Base-by-base conservation (phyloP, 805 yeast genomes). In the Lipomyces lipofer region DNA sequence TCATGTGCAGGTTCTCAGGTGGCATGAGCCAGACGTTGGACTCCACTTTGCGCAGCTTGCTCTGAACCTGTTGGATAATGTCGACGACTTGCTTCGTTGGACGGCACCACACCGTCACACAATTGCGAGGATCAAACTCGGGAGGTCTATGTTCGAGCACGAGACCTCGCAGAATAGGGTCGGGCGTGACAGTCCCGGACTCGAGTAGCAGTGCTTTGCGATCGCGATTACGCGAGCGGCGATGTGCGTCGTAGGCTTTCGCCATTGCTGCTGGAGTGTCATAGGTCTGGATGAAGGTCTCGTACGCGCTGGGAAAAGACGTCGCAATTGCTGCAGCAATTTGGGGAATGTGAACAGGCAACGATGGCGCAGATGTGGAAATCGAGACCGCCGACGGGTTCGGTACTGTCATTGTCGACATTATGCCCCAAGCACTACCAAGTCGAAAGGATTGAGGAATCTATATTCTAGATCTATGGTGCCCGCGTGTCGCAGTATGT, bases 11-110 rank as follows among this genome's bases (percentile, higher is more conserved):
- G 28, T 40, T 42, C 61, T 25, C 58, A 43, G 35, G 62, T 39
- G 53, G 69, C 69, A 43, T 62, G 44, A 50, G 54, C 63, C 53
- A 68, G 13, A 57, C 17, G 4, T 25, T 43, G 9, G 59, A 53
- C 9, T 52, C 49, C 10, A 22, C 54, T 27, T 42, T 29, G 22
- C 30, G 54, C 10, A 58, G 55, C 25, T 17, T 15, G 3, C 35
- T 12, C 45, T 58, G 62, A 2, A 58, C 49, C 24, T 45, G 40
- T 7, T 30, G 38, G 12, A 58, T 47, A 12, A 58, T 43, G 15
- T 46, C 27, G 24, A 27, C 45, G 12, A 58, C 56, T 12, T 32
- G 43, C 3, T 12, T 15, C 2, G 62, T 52, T 5, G 62, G 62
- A 21, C 62, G 48, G 43, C 56, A 51, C 59, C 59, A 54, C 10